Percentiles rank a stretch among this genome's conserved stretches.
phyloP scores from a whole-genome alignment of 768 basidiomycete species.

The Mycena crocata region DNA sequence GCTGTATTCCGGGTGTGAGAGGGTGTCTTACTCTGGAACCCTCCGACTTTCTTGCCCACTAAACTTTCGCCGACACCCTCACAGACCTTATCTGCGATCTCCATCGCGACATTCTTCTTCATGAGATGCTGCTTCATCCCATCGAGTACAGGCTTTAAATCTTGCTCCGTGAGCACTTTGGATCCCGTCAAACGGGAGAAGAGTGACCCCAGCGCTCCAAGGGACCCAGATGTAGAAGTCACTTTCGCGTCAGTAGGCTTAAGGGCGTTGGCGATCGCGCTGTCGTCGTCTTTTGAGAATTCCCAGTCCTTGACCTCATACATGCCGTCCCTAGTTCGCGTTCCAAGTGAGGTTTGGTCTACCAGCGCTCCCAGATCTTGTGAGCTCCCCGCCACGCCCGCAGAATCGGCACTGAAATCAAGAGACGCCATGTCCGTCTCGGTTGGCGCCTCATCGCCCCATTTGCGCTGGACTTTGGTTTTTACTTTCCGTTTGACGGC shows the following conservation, averaged over 20 bases:
- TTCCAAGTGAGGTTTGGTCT: slow-evolving; percentile 81
- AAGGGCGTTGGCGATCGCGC: slow-evolving; percentile 72
- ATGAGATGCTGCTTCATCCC: slow-evolving; percentile 98
- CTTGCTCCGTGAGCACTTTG: slow-evolving; percentile 83
- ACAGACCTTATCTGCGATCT: slow-evolving; percentile 94
- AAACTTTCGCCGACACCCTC: slow-evolving; percentile 93
- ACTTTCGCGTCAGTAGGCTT: slow-evolving; percentile 53
- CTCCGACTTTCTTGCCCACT: slow-evolving; percentile 90
- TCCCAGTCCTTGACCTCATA: slow-evolving; percentile 85
- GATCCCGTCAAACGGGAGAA: slow-evolving; percentile 89
- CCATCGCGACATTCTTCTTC: slow-evolving; percentile 98
- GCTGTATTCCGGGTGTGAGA: slow-evolving; percentile 24
- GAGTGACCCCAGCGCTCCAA: slow-evolving; percentile 79
- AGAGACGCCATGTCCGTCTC: slow-evolving; percentile 93
- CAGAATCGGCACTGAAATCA: slow-evolving; percentile 76
- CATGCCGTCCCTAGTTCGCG: slow-evolving; percentile 75
- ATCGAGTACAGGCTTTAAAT: slow-evolving; percentile 88
- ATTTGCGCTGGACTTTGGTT: slow-evolving; percentile 84
- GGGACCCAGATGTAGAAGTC: slow-evolving; percentile 53
- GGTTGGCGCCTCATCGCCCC: slow-evolving; percentile 86
- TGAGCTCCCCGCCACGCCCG: slow-evolving; percentile 44
- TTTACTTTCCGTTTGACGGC: slow-evolving; percentile 68
- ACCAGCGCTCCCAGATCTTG: slow-evolving; percentile 72
- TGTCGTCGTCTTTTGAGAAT: slow-evolving; percentile 62
- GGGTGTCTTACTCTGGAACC: slow-evolving; percentile 85